Base-by-base conservation (phyloP, 192 early-diverging fungal species). In the Chytriomyces hyalinus region DNA sequence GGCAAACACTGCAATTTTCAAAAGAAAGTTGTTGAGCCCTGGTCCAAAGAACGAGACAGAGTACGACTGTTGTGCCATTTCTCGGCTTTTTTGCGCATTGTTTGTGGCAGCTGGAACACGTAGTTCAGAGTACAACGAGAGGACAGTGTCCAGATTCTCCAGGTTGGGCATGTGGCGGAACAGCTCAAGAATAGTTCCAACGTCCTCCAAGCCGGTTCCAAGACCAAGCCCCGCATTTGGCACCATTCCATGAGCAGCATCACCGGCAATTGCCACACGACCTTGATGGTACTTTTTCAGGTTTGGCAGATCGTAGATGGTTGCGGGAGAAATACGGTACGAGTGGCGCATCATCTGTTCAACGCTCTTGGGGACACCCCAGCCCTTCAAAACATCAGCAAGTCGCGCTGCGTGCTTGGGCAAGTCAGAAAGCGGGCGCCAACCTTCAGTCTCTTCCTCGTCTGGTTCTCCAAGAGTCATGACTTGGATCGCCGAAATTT, bases 151-250 rank as follows among this genome's bases (percentile, higher is more conserved):
- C 26, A 65, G 26, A 43, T 50, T 53, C 20, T 49, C n/a, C 9
- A 9, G 2, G 49, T 22, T 11, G 15, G 28, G 61, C 43, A 75
- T 43, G 13, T 61, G 49, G 7, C n/a, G 10, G 46, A 78, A 44
- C 6, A 82, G 60, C 49, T 80, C 77, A 0, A 61, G 8, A 6
- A 82, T 51, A 3, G 76, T 65, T 13, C 78, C 80, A 24, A 65
- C 76, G 53, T 82, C 80, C 24, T 80, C 80, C 22, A 82, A 64
- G 3, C 72, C 78, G 1, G 69, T 62, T 22, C 65, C 66, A 44
- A 61, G 60, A 43, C 80, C 80, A 20, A 77, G 78, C 3, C 80
- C 80, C 15, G 81, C 80, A 61, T 79, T 61, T 8, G 80, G 80
- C 10, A 67, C 26, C 71, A 78, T 82, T 51, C 72, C 72, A 75